Percentiles rank a stretch among this genome's conserved stretches.
Evolutionary conservation across 1,284 basidiomycete genomes (phyloP).

Genomic region (Cutaneotrichosporon mucoides): DNA sequence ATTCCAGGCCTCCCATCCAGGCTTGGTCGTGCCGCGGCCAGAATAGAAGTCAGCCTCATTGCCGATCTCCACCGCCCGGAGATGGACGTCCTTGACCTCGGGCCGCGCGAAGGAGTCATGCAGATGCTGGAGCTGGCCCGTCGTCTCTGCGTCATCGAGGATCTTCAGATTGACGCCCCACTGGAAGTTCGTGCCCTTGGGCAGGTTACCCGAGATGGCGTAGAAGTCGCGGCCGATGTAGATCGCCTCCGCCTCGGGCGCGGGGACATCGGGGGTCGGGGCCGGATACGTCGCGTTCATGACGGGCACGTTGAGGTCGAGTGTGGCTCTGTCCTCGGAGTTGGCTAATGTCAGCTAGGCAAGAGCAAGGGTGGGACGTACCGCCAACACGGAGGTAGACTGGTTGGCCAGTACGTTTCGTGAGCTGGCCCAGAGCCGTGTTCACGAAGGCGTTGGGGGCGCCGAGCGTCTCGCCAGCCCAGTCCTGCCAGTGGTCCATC

Average conservation of each 20-base stretch:
- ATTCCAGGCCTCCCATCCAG: conserved; percentile 5
- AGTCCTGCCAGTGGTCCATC: conserved; percentile 25
- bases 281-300: conserved; percentile 44
- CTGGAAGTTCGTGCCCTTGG: conserved; percentile 53
- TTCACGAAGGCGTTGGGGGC: conserved; percentile 22
- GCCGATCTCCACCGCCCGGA: conserved; percentile 60
- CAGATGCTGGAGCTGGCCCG: conserved; percentile 59
- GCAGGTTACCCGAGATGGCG: conserved; percentile 57
- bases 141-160: conserved; percentile 58
- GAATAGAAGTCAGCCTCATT: conserved; percentile 26
- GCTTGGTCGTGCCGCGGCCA: neutral
- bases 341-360: conserved; percentile 10
- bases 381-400: conserved; percentile 16
- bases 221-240: conserved; percentile 61
- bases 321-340: conserved; percentile 20
- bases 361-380: neutral
- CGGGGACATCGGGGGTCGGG: conserved; percentile 54
- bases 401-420: conserved; percentile 16
- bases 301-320: conserved; percentile 16
- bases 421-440: conserved; percentile 18
- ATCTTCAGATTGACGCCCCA: conserved; percentile 63
- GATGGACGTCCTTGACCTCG: conserved; percentile 46
- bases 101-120: conserved; percentile 12
- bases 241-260: conserved; percentile 60
- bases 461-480: conserved; percentile 22